A percentile compares a stretch with the other conserved stretches of the same genome.
phyloP scores from a whole-genome alignment of 2,329 filamentous ascomycete species.

The Fusarium humuli region DNA sequence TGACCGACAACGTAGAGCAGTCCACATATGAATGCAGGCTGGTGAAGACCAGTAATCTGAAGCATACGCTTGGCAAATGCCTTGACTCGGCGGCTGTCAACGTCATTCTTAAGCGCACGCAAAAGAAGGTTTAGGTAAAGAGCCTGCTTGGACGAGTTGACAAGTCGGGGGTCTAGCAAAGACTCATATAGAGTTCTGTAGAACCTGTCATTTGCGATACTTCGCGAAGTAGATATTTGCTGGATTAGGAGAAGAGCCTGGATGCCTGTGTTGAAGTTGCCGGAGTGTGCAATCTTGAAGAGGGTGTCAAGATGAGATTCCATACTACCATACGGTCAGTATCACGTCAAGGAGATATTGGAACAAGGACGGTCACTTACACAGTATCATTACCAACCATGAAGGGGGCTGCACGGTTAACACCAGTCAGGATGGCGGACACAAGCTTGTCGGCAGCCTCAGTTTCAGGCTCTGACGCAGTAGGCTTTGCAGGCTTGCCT shows the following conservation, averaged over 20 bases:
- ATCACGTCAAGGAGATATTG: not conserved
- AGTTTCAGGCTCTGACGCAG: slow-evolving; percentile 70
- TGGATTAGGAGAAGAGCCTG: slow-evolving; percentile 96
- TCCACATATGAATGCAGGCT: slow-evolving; percentile 91
- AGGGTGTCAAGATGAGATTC: slow-evolving; percentile 92
- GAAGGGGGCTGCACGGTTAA: slow-evolving; percentile 96
- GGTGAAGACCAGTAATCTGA: slow-evolving; percentile 87
- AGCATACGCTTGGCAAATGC: slow-evolving; percentile 95
- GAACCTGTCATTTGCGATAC: slow-evolving; percentile 87
- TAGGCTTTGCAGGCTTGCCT: slow-evolving; percentile 34
- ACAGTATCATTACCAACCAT: slow-evolving; percentile 81
- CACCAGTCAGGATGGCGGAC: slow-evolving; percentile 89
- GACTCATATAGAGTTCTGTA: slow-evolving; percentile 97
- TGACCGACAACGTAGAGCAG: slow-evolving; percentile 91
- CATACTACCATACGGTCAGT: slow-evolving; percentile 62
- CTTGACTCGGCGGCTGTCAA: slow-evolving; percentile 92
- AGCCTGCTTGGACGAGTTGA: slow-evolving; percentile 92
- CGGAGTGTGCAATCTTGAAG: slow-evolving; percentile 95
- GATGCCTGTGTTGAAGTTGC: slow-evolving; percentile 98
- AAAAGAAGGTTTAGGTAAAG: slow-evolving; percentile 94
- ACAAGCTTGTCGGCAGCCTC: slow-evolving; percentile 84
- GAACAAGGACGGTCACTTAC: slow-evolving; percentile 52
- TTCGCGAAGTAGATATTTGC: slow-evolving; percentile 84
- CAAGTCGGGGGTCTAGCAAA: slow-evolving; percentile 86
- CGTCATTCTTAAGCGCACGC: slow-evolving; percentile 86